phyloP scores from a whole-genome alignment of 257 asterid genomes.

The Solanum pinnatisectum region DNA sequence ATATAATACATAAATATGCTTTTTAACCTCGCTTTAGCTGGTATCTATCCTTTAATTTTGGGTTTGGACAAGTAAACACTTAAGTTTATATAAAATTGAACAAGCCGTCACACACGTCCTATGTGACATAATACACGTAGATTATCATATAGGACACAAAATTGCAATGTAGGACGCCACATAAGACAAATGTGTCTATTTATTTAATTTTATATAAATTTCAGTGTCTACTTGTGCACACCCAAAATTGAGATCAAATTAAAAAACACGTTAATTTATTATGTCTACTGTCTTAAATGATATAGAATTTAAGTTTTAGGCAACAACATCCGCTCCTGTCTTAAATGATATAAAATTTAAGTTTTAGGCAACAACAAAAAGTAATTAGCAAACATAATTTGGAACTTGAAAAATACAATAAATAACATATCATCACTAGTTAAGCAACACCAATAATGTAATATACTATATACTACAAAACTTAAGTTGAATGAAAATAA shows the following conservation, averaged over 20 bases:
- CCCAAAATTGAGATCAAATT: fast-evolving
- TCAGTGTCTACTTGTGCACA: neutral
- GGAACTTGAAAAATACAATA: neutral
- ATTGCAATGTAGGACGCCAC: too few relatives aligned
- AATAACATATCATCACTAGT: neutral
- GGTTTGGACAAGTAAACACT: fast-evolving
- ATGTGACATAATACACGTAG: neutral
- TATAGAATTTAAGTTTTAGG: neutral
- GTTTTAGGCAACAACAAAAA: neutral
- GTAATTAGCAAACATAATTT: too few relatives aligned
- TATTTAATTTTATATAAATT: too few relatives aligned
- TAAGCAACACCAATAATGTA: neutral
- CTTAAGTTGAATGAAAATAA: neutral
- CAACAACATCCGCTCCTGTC: neutral
- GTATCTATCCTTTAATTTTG: too few relatives aligned
- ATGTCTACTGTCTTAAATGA: neutral
- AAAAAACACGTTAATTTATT: fast-evolving
- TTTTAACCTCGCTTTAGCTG: fast-evolving
- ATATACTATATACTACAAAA: neutral
- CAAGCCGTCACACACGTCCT: too few relatives aligned
- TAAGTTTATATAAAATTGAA: too few relatives aligned
- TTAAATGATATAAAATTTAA: neutral
- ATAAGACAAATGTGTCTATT: too few relatives aligned
- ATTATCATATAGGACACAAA: neutral
- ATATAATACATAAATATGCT: too few relatives aligned